phyloP scores from a whole-genome alignment of 768 basidiomycete genomes.

The Boletus rubescentipes region DNA sequence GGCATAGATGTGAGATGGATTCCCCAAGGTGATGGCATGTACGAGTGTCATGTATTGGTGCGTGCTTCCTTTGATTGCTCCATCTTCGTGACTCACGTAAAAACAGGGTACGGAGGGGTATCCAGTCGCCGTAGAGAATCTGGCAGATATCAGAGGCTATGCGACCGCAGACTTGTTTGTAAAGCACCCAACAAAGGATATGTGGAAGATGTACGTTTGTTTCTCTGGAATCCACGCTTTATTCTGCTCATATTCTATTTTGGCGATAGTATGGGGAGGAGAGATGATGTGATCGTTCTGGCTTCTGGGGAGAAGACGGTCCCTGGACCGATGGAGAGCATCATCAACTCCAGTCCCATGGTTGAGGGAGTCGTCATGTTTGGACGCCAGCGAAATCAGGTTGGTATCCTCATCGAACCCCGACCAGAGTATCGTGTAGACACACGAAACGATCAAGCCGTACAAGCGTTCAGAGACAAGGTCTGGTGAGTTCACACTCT shows the following conservation, averaged over 20 bases:
- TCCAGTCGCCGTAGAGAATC: slow-evolving; percentile 27
- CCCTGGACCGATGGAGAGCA: slow-evolving; percentile 30
- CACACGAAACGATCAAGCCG: background rate
- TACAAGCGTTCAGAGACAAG: slow-evolving; percentile 14
- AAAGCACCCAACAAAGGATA: slow-evolving; percentile 41
- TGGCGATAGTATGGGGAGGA: slow-evolving; percentile 35
- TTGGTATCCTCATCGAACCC: slow-evolving; percentile 33
- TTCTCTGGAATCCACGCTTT: background rate
- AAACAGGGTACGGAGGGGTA: background rate
- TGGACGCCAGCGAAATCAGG: slow-evolving; percentile 27
- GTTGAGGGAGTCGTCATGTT: slow-evolving; percentile 30
- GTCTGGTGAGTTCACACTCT: slow-evolving; percentile 22
- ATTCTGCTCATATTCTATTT: background rate
- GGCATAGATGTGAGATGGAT: slow-evolving; percentile 25
- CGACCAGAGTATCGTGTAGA: slow-evolving; percentile 13
- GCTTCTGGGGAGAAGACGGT: slow-evolving; percentile 34
- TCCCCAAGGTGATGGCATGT: slow-evolving; percentile 31
- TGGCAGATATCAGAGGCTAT: slow-evolving; percentile 33
- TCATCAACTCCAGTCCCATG: slow-evolving; percentile 15
- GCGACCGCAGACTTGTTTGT: slow-evolving; percentile 44
- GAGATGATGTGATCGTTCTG: slow-evolving; percentile 33
- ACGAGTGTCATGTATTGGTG: slow-evolving; percentile 39
- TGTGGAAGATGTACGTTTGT: slow-evolving; percentile 14
- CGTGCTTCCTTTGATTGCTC: background rate
- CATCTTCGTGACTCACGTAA: background rate